Base-by-base conservation (phyloP, 2,329 filamentous ascomycete species). In the Xylariaceae sp. region DNA sequence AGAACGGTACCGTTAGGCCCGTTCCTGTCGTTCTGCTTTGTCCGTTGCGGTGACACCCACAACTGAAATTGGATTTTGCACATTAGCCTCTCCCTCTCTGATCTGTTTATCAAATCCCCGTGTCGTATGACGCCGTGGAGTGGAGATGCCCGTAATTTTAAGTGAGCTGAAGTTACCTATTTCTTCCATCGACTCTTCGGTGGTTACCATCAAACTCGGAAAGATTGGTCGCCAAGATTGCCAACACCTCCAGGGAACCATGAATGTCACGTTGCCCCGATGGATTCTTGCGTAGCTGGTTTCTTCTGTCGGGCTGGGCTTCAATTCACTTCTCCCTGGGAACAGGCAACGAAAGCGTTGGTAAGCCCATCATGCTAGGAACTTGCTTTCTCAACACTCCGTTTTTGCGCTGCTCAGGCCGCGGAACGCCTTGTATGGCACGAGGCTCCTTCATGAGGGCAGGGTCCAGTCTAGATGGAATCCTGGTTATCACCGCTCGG, bases 401-500 rank as follows among this genome's bases (percentile, higher is more conserved):
- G 37, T 74, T 74, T 7, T 72, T 72, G 30, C 76, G 74, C 52
- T 77, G 75, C 54, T 81, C 79, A 16, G 79, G 76, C 32, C 81
- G 74, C 21, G 91, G 91, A n/a, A 91, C 85, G 34, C 92, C 92
- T 69, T 95, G 90, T 37, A 96, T 92, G 58, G 89, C 85, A 54
- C 92, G 82, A 29, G 92, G 92, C 71, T 96, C 92, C 69, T 90
- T 89, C 90, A 97, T 96, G 44, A 96, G 76, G 13, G 84, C 81
- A 3, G 86, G 81, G 65, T 99, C 94, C 9, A 99, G 79, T 66
- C 89, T 92, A 7, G 89, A 84, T 5, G 94, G 94, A 36, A 89
- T 84, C 61, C 84, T 74, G 12, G 83, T 83, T 50, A 83, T 75
- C 13, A 84, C 76, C 30, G 77, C 71, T 54, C 79, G 77, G 70